Base-by-base conservation (phyloP, 495 filamentous ascomycete genomes). In the Bathelium albidoporum region DNA sequence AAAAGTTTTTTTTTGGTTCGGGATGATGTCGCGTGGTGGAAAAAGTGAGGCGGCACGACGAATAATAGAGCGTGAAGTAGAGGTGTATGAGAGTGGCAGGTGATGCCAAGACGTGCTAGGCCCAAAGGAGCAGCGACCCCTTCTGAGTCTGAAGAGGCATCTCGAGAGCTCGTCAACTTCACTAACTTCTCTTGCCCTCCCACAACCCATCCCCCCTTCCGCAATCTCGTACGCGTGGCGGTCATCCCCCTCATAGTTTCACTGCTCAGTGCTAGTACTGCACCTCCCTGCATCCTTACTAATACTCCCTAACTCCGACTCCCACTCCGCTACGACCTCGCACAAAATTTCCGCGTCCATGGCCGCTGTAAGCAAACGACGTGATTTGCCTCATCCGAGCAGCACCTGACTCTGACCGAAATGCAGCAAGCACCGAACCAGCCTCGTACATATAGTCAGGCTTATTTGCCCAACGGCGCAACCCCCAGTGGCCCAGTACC, bases 381-480 rank as follows among this genome's bases (percentile, higher is more conserved):
- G 7, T 55, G 4, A 9, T 16, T 55, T 55, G 5, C 9, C 16
- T 7, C 12, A 29, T 55, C 1, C 49, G 22, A 55, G 5, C 2
- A 29, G 0, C 4, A 3, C 16, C 22, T 22, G 11, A 16, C 12
- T 49, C 22, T 28, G 16, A 55, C n/a, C 9, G 1, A 26, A 2
- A 58, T 62, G 59, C 68, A 77, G 74, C 75, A 77, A 73, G 68
- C 73, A 59, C 71, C 71, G 26, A 72, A 65, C 43, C 72, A 73
- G 60, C 74, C 73, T 41, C 75, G 74, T 44, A 66, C 73, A 39
- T 71, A 71, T 66, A 73, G 63, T 26, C 66, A 72, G 65, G 71
- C 39, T 67, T 74, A 69, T 61, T 70, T 78, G 1, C 73, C 75
- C 20, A 79, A 78, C 60, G 73, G 72, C 64, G 67, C 68, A 36